These are phyloP conservation scores for Ogataea angusta DNA, from an alignment of 805 yeast genomes.

Conservation along the genomic window DNA sequence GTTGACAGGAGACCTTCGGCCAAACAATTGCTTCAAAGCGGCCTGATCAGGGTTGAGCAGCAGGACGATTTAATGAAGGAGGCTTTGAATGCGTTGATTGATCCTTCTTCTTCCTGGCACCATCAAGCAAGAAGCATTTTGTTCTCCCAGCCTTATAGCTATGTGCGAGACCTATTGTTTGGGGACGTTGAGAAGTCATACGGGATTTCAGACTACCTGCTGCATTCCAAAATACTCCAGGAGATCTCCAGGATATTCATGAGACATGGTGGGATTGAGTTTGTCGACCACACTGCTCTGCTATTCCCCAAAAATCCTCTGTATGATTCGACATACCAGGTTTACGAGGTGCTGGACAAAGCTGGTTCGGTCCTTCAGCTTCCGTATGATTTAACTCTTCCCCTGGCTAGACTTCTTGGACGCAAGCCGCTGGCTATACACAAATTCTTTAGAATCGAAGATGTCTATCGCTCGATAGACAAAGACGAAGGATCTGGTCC, in stretches of 20 bases:
- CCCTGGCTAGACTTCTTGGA: conserved; percentile 83
- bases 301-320: conserved; percentile 82
- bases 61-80: conserved; percentile 88
- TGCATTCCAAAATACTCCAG: conserved; percentile 58
- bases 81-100: conserved; percentile 79
- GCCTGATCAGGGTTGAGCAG: conserved; percentile 81
- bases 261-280: conserved; percentile 82
- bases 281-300: conserved; percentile 53
- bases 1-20: conserved; percentile 83
- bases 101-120: conserved; percentile 93
- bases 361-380: conserved; percentile 86
- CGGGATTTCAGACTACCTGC: conserved; percentile 45
- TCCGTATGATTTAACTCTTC: conserved; percentile 86
- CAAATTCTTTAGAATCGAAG: conserved; percentile 72
- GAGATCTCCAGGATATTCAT: conserved; percentile 63
- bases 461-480: conserved; percentile 71
- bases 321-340: conserved; percentile 57
- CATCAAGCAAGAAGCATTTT: conserved; percentile 84
- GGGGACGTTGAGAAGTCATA: conserved; percentile 44
- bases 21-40: conserved; percentile 67
- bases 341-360: conserved; percentile 77
- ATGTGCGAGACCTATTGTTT: conserved; percentile 81
- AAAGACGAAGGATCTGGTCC: conserved; percentile 67
- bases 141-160: conserved; percentile 79
- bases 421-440: conserved; percentile 48